Conservation (phyloP, 352 stramenopile species). For the Hyaloperonospora arabidopsidis region DNA sequence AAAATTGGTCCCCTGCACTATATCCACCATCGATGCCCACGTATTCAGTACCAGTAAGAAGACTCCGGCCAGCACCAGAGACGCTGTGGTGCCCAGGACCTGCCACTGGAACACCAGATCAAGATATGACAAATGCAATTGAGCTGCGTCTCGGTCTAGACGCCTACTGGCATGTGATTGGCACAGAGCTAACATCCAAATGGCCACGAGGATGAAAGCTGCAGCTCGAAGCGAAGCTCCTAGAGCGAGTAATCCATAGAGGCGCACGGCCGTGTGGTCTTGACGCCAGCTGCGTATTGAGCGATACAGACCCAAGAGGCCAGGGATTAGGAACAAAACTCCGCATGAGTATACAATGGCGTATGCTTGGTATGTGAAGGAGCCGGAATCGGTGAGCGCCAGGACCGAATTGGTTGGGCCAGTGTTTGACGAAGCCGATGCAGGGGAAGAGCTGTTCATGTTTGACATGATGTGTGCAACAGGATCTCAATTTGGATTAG, state of each 20-base stretch:
- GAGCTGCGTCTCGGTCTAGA: constrained; percentile 33
- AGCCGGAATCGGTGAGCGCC: too few relatives aligned
- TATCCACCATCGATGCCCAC: constrained; percentile 58
- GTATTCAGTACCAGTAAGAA: constrained; percentile 63
- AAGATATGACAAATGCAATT: constrained; percentile 52
- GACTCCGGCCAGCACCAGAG: constrained; percentile 38
- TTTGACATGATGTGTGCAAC: too few relatives aligned
- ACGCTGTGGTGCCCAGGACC: constrained; percentile 34
- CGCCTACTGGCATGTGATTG: constrained; percentile 20
- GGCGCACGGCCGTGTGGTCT: constrained; percentile 44
- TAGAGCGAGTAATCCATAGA: constrained; percentile 48
- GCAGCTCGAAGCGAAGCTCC: constrained; percentile 35
- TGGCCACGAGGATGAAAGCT: constrained; percentile 41
- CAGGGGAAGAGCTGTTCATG: too few relatives aligned
- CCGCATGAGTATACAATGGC: constrained; percentile 8
- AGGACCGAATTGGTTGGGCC: too few relatives aligned
- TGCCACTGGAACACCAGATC: constrained; percentile 54
- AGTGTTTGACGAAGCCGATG: too few relatives aligned
- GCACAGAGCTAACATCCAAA: constrained; percentile 49
- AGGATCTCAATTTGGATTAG: too few relatives aligned
- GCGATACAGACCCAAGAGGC: constrained; percentile 27
- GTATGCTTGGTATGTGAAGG: too few relatives aligned
- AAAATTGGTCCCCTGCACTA: constrained; percentile 25
- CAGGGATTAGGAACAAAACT: constrained; percentile 39
- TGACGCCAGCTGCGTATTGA: constrained; percentile 33